phyloP scores from a whole-genome alignment of 306 rosid genomes.

The Heteromeles arbutifolia region DNA sequence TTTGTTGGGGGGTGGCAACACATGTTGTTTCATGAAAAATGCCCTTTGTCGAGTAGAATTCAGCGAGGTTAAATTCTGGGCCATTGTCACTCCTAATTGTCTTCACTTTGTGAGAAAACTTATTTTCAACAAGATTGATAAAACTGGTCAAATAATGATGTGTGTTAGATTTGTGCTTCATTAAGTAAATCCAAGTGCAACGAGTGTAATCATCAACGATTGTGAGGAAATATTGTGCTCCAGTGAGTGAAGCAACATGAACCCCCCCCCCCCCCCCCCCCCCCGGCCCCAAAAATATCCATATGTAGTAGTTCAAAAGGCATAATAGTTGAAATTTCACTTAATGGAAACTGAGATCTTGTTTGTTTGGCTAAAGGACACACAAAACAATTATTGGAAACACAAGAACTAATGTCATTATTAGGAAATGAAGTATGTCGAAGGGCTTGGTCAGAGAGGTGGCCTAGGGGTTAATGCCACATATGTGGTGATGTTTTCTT shows the following conservation, averaged over 20 bases:
- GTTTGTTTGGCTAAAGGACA: too few relatives aligned
- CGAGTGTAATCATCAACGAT: background rate
- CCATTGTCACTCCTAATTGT: background rate
- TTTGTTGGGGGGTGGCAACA: background rate
- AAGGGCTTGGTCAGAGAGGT: too few relatives aligned
- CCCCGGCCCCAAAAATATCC: background rate
- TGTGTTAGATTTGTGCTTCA: background rate
- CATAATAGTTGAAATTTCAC: too few relatives aligned
- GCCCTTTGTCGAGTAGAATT: background rate
- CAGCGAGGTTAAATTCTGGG: background rate
- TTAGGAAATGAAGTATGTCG: too few relatives aligned
- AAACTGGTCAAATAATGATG: accelerated
- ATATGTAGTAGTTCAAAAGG: background rate
- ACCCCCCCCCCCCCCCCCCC: background rate
- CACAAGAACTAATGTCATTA: too few relatives aligned
- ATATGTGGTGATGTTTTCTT: accelerated
- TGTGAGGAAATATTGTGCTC: background rate
- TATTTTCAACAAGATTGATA: background rate
- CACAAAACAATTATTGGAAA: too few relatives aligned
- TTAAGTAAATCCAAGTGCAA: background rate
- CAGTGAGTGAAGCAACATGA: background rate
- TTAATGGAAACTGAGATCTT: too few relatives aligned
- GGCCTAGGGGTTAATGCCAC: too few relatives aligned
- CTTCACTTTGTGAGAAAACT: background rate
- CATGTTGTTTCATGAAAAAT: background rate